phyloP scores from a whole-genome alignment of 441 rosid genomes.

The Manihot esculenta region DNA sequence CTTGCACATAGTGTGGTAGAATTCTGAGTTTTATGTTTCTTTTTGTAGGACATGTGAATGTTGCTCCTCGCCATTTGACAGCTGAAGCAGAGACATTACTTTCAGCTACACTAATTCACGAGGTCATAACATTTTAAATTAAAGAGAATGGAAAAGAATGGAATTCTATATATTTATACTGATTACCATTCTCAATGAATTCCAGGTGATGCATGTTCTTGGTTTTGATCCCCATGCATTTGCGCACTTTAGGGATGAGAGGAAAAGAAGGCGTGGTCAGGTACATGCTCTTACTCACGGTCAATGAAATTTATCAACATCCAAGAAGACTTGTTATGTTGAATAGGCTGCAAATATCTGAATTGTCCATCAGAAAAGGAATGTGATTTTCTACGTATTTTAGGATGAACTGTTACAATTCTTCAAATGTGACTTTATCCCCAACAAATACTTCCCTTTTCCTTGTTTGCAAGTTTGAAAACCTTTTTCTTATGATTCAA shows the following conservation, averaged over 20 bases:
- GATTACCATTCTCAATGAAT: conserved; percentile 14
- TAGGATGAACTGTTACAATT: too few relatives aligned
- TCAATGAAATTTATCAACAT: background rate
- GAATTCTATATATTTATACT: conserved; percentile 13
- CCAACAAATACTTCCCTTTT: too few relatives aligned
- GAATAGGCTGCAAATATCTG: too few relatives aligned
- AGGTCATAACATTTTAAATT: conserved; percentile 42
- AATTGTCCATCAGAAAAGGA: too few relatives aligned
- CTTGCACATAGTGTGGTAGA: background rate
- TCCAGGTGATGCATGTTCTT: conserved; percentile 98
- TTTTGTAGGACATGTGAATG: conserved; percentile 89
- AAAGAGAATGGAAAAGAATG: conserved; percentile 10
- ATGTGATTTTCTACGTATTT: too few relatives aligned
- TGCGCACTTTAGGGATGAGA: conserved; percentile 97
- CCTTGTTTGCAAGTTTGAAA: too few relatives aligned
- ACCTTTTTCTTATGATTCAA: too few relatives aligned
- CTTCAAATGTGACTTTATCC: too few relatives aligned
- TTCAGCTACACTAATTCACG: conserved; percentile 96
- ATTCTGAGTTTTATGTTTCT: conserved; percentile 15
- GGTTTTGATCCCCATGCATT: conserved; percentile 99
- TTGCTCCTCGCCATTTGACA: conserved; percentile 98
- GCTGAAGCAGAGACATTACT: conserved; percentile 96
- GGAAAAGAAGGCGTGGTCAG: conserved; percentile 92
- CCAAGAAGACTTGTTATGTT: background rate
- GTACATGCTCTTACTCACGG: conserved; percentile 34